Evolutionary conservation across 202 grass and related monocot genomes (phyloP), one percentile per base, ranked within the genome.

Genomic region (Panicum virgatum): DNA sequence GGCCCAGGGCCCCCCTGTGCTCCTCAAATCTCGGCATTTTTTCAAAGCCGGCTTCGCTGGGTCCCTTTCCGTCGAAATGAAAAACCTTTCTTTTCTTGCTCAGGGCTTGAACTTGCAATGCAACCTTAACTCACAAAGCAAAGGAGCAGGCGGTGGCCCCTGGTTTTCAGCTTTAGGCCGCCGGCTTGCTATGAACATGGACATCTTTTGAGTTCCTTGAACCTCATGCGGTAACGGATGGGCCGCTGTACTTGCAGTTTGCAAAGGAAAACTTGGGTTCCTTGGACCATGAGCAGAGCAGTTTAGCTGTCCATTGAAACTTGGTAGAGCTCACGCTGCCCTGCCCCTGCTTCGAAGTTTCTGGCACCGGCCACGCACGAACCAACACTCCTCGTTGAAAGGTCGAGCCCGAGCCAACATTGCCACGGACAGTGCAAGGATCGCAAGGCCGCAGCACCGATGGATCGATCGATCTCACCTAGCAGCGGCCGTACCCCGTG

Each of bases 11-110:
- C 32, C 72, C 71, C 13, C 15, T 11, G 26, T 77, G 72, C 78
- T 72, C 54, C 57, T 51, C 78, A 89, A 72, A 85, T 85, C 65
- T 77, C 57, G 84, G 46, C 82, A 60, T 86, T 50, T 78, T 86
- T 78, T 82, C 78, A 86, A 89, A 78, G 83, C 22, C 32, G 60
- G 48, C 52, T 86, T 78, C 78, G 82, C 79, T 53, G 66, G 32
- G 50, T 42, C 65, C 58, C 63, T 79, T 86, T 15, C 45, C 59
- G 30, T 50, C 57, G 57, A 72, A 69, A 69, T 36, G 65, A 47
- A 80, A 53, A 44, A 54, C 47, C 27, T 19, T 18, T 45, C 3
- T 26, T 79, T 89, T 66, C 7, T 57, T 62, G 19, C 14, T 36
- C 72, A 16, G 22, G 50, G 22, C 60, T 51, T 60, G 20, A 58